phyloP scores from a whole-genome alignment of 768 basidiomycete species.

The Termitomyces eurrhizus region DNA sequence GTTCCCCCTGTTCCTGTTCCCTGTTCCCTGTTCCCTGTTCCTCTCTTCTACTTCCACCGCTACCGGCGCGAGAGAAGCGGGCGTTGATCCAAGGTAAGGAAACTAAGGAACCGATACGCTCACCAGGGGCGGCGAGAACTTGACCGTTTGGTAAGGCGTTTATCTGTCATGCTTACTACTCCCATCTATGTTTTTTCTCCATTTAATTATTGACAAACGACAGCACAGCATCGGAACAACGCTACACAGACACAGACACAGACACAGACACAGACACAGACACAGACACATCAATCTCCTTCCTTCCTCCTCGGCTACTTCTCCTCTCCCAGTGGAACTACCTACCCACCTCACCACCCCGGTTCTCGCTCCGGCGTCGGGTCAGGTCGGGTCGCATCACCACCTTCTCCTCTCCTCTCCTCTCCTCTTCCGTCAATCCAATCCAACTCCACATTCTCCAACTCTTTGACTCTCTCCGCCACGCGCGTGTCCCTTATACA shows the following conservation, averaged over 20 bases:
- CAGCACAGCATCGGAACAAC: constrained; percentile 40
- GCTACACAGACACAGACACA: constrained; percentile 27
- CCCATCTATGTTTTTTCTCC: no score
- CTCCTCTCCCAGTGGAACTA: constrained; percentile 37
- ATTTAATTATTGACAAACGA: not conserved
- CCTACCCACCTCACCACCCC: constrained; percentile 15
- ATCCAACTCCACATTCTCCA: no score
- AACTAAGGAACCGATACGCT: constrained; percentile 25
- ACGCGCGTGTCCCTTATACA: constrained; percentile 30
- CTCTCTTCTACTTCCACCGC: constrained; percentile 32
- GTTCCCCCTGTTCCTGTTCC: constrained; percentile 15
- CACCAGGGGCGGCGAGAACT: constrained; percentile 34
- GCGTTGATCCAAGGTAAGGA: constrained; percentile 30
- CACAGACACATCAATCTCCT: constrained; percentile 37
- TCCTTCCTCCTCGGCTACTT: constrained; percentile 30
- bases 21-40: no score
- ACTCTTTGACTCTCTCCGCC: constrained; percentile 35
- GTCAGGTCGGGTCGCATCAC: no score
- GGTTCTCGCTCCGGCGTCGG: no score
- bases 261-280: constrained; percentile 11
- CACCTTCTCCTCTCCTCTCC: no score
- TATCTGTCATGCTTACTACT: no score
- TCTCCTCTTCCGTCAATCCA: no score
- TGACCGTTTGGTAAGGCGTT: constrained; percentile 35
- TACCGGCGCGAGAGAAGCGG: no score